These are phyloP conservation scores for Apocynum venetum DNA, from an alignment of 257 asterid genomes.

Conservation along the genomic window DNA sequence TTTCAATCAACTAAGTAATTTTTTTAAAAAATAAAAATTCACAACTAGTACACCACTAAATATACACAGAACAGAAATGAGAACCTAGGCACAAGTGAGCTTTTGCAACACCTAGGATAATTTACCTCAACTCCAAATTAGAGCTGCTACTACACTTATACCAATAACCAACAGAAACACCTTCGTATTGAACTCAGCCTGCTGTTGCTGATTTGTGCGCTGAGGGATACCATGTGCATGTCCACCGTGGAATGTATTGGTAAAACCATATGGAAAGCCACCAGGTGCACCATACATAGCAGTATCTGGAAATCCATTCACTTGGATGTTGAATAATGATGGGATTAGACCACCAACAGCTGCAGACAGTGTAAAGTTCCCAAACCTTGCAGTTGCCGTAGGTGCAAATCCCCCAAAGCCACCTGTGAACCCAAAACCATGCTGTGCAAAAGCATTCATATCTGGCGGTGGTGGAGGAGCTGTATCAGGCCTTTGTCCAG, in stretches of 20 bases:
- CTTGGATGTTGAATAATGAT: conserved; percentile 42
- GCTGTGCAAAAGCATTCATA: conserved; percentile 31
- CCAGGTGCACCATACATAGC: conserved; percentile 56
- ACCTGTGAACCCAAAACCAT: conserved; percentile 34
- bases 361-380: conserved; percentile 41
- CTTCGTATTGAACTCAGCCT: conserved; percentile 65
- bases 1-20: neutral
- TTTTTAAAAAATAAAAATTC: neutral
- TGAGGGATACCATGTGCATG: conserved; percentile 45
- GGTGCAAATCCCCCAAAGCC: conserved; percentile 46
- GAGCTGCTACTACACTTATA: conserved; percentile 51
- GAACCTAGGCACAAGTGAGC: conserved; percentile 3
- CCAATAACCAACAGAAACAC: conserved; percentile 52
- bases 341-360: conserved; percentile 48
- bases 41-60: conserved; percentile 4
- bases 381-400: conserved; percentile 35
- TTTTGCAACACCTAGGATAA: conserved; percentile 18
- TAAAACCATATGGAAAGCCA: conserved; percentile 56
- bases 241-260: conserved; percentile 48
- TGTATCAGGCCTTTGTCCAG: conserved; percentile 46
- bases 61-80: conserved; percentile 16
- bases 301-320: conserved; percentile 40
- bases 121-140: conserved; percentile 53
- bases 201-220: conserved; percentile 57
- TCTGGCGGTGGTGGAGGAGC: conserved; percentile 43